Base-by-base conservation (phyloP, 176 grass and related monocot species). In the Typha latifolia region DNA sequence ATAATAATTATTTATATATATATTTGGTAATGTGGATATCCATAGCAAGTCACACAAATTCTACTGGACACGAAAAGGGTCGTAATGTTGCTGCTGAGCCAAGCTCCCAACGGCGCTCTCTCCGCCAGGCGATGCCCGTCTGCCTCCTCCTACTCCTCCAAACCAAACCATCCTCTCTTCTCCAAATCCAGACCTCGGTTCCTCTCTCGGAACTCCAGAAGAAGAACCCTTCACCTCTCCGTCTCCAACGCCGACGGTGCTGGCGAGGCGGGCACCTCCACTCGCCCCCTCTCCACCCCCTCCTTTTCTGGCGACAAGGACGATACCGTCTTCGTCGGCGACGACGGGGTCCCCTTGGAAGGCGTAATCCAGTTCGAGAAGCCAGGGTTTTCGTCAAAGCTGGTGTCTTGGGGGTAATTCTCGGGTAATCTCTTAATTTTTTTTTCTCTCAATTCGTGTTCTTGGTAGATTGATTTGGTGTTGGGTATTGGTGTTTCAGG, bases 301-400 rank as follows among this genome's bases (percentile, higher is more conserved):
- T 14, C 66, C 7, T 59, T 69, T 51, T n/a, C 70, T 48, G 13
- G 65, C 29, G 76, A 82, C 73, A 62, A 83, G 48, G 66, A 79
- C 51, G 67, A 76, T 69, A 63, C 81, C 65, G 56, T 82, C 73
- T 79, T 27, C 75, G 49, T 81, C 32, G 72, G 68, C 10, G 82
- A 87, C 63, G 82, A 85, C 12, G 84, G 76, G 32, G 91, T 91
- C 50, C 87, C 86, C 37, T 71, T 96, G 3, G 91, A 91, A 70
- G 91, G 87, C 69, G 91, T 96, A 66, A 96, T 87, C 72, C 81
- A 82, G 84, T 63, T 91, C 37, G 87, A 91, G 53, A 88, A 75
- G 77, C 77, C 84, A 16, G 73, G 14, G 3, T 51, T 29, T 32
- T 51, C 49, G 64, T 67, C 79, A 15, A 99, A 99, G 76, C 73